These are phyloP conservation scores for Escovopsis sp. DNA, from an alignment of 2,329 filamentous ascomycete genomes.

Conservation along the genomic window DNA sequence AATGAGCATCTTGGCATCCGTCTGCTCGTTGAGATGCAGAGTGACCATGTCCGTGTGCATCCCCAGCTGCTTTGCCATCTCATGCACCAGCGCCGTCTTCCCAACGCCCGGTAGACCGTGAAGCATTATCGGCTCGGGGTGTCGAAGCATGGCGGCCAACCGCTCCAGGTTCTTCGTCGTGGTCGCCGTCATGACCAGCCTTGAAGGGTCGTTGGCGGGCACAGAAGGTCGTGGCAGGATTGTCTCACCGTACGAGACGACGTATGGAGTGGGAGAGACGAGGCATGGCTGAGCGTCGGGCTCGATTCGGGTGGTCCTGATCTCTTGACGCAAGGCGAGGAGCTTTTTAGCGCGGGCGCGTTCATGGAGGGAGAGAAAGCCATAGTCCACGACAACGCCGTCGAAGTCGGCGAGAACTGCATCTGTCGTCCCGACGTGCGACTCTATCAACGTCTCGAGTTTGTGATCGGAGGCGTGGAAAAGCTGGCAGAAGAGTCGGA, in stretches of 20 bases:
- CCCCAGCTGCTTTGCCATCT: constrained; percentile 66
- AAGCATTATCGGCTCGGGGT: constrained; percentile 59
- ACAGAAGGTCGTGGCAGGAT: constrained; percentile 51
- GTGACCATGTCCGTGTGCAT: constrained; percentile 78
- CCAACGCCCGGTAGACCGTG: constrained; percentile 75
- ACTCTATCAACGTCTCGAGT: constrained; percentile 53
- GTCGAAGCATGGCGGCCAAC: constrained; percentile 54
- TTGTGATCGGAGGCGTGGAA: constrained; percentile 69
- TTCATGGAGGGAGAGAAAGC: constrained; percentile 50
- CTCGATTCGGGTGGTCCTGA: constrained; percentile 13
- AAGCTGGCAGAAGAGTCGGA: constrained; percentile 67
- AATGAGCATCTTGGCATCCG: constrained; percentile 89
- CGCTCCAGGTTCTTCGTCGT: constrained; percentile 56
- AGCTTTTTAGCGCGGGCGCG: constrained; percentile 35
- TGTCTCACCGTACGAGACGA: constrained; percentile 49
- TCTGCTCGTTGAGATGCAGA: constrained; percentile 93
- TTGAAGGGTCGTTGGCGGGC: constrained; percentile 29
- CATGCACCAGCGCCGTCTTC: constrained; percentile 75
- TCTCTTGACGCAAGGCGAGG: constrained; percentile 25
- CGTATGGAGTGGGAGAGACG: constrained; percentile 42
- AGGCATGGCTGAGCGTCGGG: constrained; percentile 5
- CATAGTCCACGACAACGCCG: constrained; percentile 60
- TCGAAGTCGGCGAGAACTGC: constrained; percentile 61
- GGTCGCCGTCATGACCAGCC: constrained; percentile 56
- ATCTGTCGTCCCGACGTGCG: constrained; percentile 46